These are phyloP conservation scores for Lagenidium giganteum DNA, from an alignment of 352 stramenopile genomes.

Conservation along the genomic window DNA sequence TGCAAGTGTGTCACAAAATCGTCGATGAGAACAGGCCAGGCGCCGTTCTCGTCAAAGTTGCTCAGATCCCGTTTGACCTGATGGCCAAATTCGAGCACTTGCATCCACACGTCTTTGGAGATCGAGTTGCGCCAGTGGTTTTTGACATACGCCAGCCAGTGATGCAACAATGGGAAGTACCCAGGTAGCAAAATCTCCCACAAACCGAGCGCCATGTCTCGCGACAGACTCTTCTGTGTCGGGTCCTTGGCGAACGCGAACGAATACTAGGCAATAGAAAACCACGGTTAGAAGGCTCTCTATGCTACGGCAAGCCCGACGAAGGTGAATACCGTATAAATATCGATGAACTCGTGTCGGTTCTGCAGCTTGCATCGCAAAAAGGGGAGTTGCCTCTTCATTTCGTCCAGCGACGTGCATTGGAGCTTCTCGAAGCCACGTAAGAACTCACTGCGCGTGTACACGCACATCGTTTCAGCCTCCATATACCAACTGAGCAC, in stretches of 20 bases:
- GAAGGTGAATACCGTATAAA: conserved; percentile 88
- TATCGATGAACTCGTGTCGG: conserved; percentile 46
- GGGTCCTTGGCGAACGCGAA: conserved; percentile 82
- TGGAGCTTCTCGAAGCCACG: conserved; percentile 64
- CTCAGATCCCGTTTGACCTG: conserved; percentile 67
- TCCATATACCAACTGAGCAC: conserved; percentile 80
- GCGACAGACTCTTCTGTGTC: conserved; percentile 72
- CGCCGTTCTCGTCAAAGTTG: conserved; percentile 86
- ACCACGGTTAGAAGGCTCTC: neutral
- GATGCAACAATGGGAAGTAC: conserved; percentile 55
- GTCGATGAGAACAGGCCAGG: conserved; percentile 82
- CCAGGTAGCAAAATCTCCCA: conserved; percentile 70
- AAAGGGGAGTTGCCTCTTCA: conserved; percentile 41
- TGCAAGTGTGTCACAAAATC: conserved; percentile 76
- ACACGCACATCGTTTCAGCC: conserved; percentile 72
- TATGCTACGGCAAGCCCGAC: neutral
- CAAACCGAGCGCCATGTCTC: conserved; percentile 64
- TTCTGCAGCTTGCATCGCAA: conserved; percentile 47
- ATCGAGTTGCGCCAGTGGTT: conserved; percentile 67
- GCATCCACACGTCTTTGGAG: conserved; percentile 82
- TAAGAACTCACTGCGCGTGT: conserved; percentile 66
- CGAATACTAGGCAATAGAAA: conserved; percentile 43
- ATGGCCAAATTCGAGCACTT: conserved; percentile 76
- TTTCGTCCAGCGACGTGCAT: conserved; percentile 48
- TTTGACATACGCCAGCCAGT: conserved; percentile 70